These are phyloP conservation scores for Salmacisia buchloeana DNA, from an alignment of 1,284 basidiomycete genomes.

Conservation along the genomic window DNA sequence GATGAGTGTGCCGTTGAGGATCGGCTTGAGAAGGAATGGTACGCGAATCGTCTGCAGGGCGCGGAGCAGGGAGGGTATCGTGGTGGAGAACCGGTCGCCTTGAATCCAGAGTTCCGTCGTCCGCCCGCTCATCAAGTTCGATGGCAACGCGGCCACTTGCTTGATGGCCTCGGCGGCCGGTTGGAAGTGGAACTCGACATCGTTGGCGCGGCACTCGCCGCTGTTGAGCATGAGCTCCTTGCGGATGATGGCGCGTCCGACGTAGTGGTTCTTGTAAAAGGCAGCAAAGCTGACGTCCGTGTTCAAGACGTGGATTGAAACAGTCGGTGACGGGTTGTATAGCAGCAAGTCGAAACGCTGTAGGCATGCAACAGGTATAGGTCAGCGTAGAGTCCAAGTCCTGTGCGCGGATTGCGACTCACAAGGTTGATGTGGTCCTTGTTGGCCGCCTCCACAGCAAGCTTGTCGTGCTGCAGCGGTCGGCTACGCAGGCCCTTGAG, in stretches of 20 bases:
- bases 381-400: background rate
- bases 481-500: background rate
- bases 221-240: slow-evolving; percentile 9
- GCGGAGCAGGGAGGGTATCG: slow-evolving; percentile 22
- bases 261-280: slow-evolving; percentile 1
- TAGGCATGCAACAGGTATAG: slow-evolving; percentile 1
- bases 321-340: slow-evolving; percentile 2
- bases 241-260: background rate
- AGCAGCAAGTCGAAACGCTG: slow-evolving; percentile 18
- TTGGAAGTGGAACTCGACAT: slow-evolving; percentile 33
- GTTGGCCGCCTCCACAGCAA: background rate
- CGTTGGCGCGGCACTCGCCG: slow-evolving; percentile 11
- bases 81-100: slow-evolving; percentile 31
- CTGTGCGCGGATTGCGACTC: slow-evolving; percentile 12
- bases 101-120: slow-evolving; percentile 30
- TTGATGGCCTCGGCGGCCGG: slow-evolving; percentile 20
- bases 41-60: slow-evolving; percentile 28
- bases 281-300: slow-evolving; percentile 6
- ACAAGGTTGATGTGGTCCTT: background rate
- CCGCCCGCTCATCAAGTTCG: slow-evolving; percentile 33
- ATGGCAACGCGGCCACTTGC: slow-evolving; percentile 26
- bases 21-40: slow-evolving; percentile 31
- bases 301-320: slow-evolving; percentile 3
- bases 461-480: background rate
- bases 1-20: slow-evolving; percentile 33